phyloP scores from a whole-genome alignment of 78 protist species.

The Polysphondylium violaceum region DNA sequence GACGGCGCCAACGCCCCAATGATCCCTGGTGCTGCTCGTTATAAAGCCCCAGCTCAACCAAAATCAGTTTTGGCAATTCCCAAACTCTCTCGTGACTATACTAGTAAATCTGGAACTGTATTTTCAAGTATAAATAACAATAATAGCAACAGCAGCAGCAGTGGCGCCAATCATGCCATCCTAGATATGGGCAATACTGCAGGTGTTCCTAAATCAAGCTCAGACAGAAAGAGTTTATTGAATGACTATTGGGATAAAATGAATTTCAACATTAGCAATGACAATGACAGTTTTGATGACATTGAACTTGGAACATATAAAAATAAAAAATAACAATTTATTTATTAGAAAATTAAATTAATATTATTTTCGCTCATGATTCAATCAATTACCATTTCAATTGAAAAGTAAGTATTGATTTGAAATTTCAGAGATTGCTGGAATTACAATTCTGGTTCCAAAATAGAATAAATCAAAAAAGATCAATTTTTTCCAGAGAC shows the following conservation, averaged over 20 bases:
- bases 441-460: no score
- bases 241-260: conserved; percentile 45
- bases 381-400: no score
- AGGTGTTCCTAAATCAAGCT: background rate
- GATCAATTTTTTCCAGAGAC: no score
- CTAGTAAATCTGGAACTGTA: conserved; percentile 16
- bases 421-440: no score
- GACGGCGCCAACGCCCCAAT: conserved; percentile 33
- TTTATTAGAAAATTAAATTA: no score
- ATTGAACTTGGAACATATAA: conserved; percentile 61
- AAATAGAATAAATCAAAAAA: no score
- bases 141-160: background rate
- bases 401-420: no score
- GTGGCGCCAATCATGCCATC: background rate
- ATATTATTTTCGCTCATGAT: no score
- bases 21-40: background rate
- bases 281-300: conserved; percentile 36
- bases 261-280: conserved; percentile 18
- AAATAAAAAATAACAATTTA: conserved; percentile 22
- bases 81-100: conserved; percentile 47
- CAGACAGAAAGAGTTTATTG: conserved; percentile 26
- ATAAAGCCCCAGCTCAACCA: conserved; percentile 14
- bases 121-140: background rate
- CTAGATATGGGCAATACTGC: background rate
- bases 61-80: background rate